Percentiles rank a stretch among this genome's conserved stretches.
These are phyloP conservation scores for Peniophora sp. DNA, from an alignment of 1,284 basidiomycete genomes.

Conservation along the genomic window DNA sequence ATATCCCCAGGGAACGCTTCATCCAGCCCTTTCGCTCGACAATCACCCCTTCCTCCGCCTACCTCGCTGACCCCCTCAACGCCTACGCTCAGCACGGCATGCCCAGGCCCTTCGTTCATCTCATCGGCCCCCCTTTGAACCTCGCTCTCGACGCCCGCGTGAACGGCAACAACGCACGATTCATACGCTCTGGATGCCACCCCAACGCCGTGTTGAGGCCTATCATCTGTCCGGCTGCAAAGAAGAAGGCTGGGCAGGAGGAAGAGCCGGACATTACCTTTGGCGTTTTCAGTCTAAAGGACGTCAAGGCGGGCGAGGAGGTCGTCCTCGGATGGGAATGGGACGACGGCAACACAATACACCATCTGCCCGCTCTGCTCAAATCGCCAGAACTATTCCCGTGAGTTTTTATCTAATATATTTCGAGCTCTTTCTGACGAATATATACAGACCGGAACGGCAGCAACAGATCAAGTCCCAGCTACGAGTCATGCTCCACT, in stretches of 20 bases:
- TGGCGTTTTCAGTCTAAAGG: conserved; percentile 76
- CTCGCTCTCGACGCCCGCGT: conserved; percentile 77
- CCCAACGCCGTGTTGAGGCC: conserved; percentile 87
- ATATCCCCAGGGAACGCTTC: conserved; percentile 38
- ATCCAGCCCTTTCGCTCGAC: conserved; percentile 51
- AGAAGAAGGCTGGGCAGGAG: conserved; percentile 10
- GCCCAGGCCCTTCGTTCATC: conserved; percentile 75
- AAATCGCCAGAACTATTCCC: conserved; percentile 46
- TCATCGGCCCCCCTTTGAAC: conserved; percentile 74
- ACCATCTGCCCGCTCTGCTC: conserved; percentile 69
- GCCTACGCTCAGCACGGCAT: conserved; percentile 64
- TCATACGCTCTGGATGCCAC: conserved; percentile 78
- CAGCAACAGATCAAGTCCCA: conserved; percentile 49
- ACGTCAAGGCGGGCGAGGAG: conserved; percentile 79
- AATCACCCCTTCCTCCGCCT: conserved; percentile 52
- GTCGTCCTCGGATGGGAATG: conserved; percentile 93
- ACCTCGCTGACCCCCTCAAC: conserved; percentile 62
- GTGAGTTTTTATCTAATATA: conserved; percentile 32
- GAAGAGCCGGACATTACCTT: conserved; percentile 55
- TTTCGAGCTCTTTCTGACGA: conserved; percentile 11
- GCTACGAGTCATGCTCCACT: conserved; percentile 66
- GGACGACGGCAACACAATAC: conserved; percentile 89
- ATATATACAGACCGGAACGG: conserved; percentile 36
- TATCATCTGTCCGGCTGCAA: conserved; percentile 45
- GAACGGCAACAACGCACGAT: conserved; percentile 72